Evolutionary conservation across 2,329 filamentous ascomycete species (phyloP).

Genomic region (Talaromyces pinophilus): DNA sequence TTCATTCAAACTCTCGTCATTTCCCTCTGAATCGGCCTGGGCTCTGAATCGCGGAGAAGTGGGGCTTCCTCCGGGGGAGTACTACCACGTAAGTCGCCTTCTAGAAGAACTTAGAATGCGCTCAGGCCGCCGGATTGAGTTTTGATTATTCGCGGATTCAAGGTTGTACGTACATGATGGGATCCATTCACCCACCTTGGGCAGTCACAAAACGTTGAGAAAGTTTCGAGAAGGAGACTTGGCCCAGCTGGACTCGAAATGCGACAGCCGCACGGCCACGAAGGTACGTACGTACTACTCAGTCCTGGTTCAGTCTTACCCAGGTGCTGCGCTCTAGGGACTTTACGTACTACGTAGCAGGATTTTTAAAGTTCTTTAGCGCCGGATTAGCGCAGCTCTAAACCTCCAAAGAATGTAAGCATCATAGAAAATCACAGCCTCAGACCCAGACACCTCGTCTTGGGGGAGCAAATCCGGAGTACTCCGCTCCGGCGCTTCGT

Average conservation of each 20-base stretch:
- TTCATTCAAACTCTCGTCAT: not conserved
- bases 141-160: not conserved
- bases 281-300: too few species aligned
- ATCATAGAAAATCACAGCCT: not conserved
- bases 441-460: not conserved
- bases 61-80: not conserved
- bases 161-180: not conserved
- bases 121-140: not conserved
- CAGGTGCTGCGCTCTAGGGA: too few species aligned
- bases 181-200: not conserved
- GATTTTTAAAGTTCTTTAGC: not conserved
- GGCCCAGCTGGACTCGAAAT: not conserved
- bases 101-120: not conserved
- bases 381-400: not conserved
- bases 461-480: not conserved
- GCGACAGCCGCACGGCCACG: not conserved
- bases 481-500: not conserved
- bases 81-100: not conserved
- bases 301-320: too few species aligned
- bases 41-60: not conserved
- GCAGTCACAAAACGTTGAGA: not conserved
- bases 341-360: too few species aligned
- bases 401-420: not conserved
- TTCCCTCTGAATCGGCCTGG: not conserved
- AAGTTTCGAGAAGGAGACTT: not conserved